Percentiles rank a stretch among this genome's conserved stretches.
Conservation (phyloP, 1,139 yeast species). For the Suhomyces chickasaworum region DNA sequence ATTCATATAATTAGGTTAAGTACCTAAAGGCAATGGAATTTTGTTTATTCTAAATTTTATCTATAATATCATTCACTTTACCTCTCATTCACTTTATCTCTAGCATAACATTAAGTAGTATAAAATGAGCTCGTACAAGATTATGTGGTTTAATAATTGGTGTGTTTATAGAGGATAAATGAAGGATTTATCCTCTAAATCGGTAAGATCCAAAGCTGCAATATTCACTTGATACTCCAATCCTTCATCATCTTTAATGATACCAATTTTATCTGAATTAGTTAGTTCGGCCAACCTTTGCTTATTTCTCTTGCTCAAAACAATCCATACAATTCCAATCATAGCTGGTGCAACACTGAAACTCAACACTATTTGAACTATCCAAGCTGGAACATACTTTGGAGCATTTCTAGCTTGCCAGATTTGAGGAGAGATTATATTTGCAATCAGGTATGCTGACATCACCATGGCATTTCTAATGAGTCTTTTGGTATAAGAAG, state of each 20-base stretch:
- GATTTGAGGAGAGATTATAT: constrained; percentile 31
- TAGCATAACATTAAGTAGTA: too few relatives aligned
- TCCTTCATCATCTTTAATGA: constrained; percentile 33
- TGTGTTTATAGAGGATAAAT: constrained; percentile 38
- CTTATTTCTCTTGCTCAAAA: constrained; percentile 40
- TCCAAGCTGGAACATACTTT: constrained; percentile 45
- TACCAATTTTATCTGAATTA: constrained; percentile 19
- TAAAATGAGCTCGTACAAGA: too few relatives aligned
- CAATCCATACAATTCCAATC: constrained; percentile 38
- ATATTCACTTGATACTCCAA: constrained; percentile 33
- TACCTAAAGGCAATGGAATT: too few relatives aligned
- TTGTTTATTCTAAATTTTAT: too few relatives aligned
- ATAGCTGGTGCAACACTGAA: constrained; percentile 43
- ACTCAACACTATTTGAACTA: constrained; percentile 52
- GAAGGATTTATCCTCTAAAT: constrained; percentile 46
- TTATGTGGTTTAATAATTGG: too few relatives aligned
- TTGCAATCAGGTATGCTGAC: constrained; percentile 27
- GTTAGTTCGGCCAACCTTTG: constrained; percentile 25
- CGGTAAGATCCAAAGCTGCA: constrained; percentile 49
- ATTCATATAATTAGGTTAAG: too few relatives aligned
- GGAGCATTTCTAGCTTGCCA: constrained; percentile 28
- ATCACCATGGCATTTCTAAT: constrained; percentile 27
- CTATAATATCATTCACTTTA: too few relatives aligned
- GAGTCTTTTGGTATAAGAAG: constrained; percentile 30
- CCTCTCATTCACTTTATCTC: too few relatives aligned